Conservation (phyloP, 2,329 filamentous ascomycete species). For the Paracoccidioides brasiliensis region DNA sequence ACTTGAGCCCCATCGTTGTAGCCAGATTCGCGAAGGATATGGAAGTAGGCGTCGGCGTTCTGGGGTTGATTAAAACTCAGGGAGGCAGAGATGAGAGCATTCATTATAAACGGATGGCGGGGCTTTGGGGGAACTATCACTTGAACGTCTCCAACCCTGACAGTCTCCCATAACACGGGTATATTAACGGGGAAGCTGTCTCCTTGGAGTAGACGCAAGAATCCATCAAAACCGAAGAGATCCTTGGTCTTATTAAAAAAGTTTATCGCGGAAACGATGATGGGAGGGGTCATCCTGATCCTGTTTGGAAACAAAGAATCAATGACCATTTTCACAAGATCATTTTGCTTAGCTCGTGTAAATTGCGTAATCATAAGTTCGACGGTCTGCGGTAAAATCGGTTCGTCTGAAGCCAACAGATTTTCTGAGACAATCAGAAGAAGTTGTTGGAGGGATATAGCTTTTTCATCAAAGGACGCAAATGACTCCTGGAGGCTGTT, state of each 20-base stretch:
- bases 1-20: slow-evolving; percentile 26
- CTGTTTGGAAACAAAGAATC: slow-evolving; percentile 26
- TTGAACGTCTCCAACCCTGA: slow-evolving; percentile 23
- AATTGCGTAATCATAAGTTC: slow-evolving; percentile 27
- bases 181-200: slow-evolving; percentile 23
- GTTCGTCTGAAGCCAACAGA: slow-evolving; percentile 23
- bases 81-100: slow-evolving; percentile 24
- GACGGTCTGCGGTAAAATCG: slow-evolving; percentile 23
- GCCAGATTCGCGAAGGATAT: slow-evolving; percentile 22
- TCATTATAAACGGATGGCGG: slow-evolving; percentile 21
- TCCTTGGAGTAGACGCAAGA: slow-evolving; percentile 26
- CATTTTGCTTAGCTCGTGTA: slow-evolving; percentile 26
- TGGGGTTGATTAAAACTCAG: slow-evolving; percentile 31
- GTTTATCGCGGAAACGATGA: slow-evolving; percentile 25
- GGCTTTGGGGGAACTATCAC: slow-evolving; percentile 25
- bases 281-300: slow-evolving; percentile 23
- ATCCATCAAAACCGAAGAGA: slow-evolving; percentile 28
- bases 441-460: slow-evolving; percentile 24
- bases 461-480: slow-evolving; percentile 16
- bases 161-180: slow-evolving; percentile 11
- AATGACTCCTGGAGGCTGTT: slow-evolving; percentile 19
- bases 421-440: slow-evolving; percentile 25
- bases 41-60: slow-evolving; percentile 29
- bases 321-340: slow-evolving; percentile 27
- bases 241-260: slow-evolving; percentile 30